A percentile compares a stretch with the other conserved stretches of the same genome.
phyloP scores from a whole-genome alignment of 2,329 filamentous ascomycete genomes.

The Ophiostoma australiae region DNA sequence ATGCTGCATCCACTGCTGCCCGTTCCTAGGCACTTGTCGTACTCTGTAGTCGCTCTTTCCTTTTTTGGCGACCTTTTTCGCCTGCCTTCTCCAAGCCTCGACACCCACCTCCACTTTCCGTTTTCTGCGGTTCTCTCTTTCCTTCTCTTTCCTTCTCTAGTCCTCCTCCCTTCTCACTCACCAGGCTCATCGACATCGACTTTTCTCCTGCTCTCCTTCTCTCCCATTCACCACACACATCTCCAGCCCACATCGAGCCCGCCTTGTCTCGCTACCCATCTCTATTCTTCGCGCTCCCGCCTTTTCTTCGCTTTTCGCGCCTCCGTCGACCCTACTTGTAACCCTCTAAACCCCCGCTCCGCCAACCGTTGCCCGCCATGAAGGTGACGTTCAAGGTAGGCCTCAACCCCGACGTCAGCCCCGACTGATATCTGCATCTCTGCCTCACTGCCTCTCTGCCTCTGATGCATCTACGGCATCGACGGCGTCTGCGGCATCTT shows the following conservation, averaged over 20 bases:
- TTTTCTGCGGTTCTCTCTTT: neutral
- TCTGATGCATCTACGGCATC: neutral
- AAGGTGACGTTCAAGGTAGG: constrained; percentile 63
- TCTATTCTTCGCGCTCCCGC: neutral
- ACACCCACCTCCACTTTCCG: constrained; percentile 15
- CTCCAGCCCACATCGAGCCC: neutral
- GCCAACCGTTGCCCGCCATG: constrained; percentile 46
- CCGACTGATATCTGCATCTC: constrained; percentile 16
- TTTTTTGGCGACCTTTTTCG: constrained; percentile 14
- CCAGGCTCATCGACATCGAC: constrained; percentile 5
- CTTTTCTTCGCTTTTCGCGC: constrained; percentile 11
- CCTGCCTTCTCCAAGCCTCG: constrained; percentile 14
- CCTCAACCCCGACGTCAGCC: neutral
- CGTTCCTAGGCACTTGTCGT: neutral
- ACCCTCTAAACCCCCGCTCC: neutral
- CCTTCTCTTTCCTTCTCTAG: neutral
- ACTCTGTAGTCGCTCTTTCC: neutral
- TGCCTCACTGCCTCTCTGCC: too few relatives aligned
- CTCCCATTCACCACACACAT: neutral
- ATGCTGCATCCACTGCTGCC: constrained; percentile 6
- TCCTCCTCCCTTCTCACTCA: neutral
- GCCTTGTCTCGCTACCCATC: neutral
- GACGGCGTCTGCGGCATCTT: neutral
- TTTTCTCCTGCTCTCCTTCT: neutral
- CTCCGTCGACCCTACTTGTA: constrained; percentile 3